phyloP scores from a whole-genome alignment of 768 basidiomycete species.

The Leucosporidium scottii region DNA sequence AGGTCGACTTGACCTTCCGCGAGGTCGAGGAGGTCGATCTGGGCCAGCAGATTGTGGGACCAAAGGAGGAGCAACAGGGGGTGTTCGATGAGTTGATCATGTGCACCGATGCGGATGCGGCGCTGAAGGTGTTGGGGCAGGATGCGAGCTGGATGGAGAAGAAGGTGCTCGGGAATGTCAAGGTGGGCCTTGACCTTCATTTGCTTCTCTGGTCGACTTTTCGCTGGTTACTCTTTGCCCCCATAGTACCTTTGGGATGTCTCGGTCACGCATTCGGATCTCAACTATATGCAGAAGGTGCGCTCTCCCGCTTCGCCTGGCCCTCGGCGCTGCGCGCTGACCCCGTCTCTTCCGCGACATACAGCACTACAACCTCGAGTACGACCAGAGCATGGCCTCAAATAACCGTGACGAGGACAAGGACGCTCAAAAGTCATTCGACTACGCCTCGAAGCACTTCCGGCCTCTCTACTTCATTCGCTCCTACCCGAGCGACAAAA shows the following conservation, averaged over 20 bases:
- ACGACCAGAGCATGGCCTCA: constrained; percentile 19
- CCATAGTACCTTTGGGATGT: background rate
- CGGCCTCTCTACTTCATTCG: constrained; percentile 50
- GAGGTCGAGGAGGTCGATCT: background rate
- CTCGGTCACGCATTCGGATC: background rate
- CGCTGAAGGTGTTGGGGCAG: background rate
- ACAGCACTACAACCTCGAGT: background rate
- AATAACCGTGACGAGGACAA: constrained; percentile 37
- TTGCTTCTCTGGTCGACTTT: background rate
- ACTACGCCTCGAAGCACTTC: constrained; percentile 46
- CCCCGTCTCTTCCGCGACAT: background rate
- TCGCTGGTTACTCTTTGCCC: no score
- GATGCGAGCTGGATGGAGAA: background rate
- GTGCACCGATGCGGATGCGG: background rate
- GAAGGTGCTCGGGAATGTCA: constrained; percentile 3
- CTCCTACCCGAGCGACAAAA: constrained; percentile 47
- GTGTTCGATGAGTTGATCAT: background rate
- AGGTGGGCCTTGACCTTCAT: background rate
- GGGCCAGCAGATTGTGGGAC: background rate
- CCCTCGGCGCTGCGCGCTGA: background rate
- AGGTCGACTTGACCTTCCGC: background rate
- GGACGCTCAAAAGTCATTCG: constrained; percentile 37
- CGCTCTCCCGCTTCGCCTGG: no score
- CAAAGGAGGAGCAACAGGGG: background rate
- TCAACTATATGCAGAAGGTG: constrained; percentile 6